Evolutionary conservation across 78 protist species (phyloP), one percentile per base, ranked within the genome.

Genomic region (Dictyostelium citrinum): DNA sequence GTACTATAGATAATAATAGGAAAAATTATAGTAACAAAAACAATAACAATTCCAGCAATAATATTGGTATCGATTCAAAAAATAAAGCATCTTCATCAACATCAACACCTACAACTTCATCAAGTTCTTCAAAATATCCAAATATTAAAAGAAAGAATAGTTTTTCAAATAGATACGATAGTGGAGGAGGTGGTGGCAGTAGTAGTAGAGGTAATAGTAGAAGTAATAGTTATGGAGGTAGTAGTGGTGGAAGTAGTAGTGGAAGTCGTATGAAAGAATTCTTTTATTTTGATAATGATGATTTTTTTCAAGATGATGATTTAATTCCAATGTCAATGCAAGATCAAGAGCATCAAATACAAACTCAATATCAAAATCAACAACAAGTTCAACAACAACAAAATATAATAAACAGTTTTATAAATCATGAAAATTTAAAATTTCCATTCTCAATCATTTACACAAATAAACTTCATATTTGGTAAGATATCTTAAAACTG

Each of bases 391-490:
- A 24, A 61, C 78, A 71, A 35, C 41, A 72, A 37, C 49, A 14
- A 20, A 37, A 72, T 68, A 68, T 68, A 16, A 29, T 24, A 10
- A 68, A 68, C 29, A 27, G 16, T 29, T 29, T 64, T 24, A 64
- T 64, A 29, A 64, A 64, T 64, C 72, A 64, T 27, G 72, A 64
- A 27, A 29, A 29, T 10, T 27, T n/a, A 27, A 80, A 58, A 35
- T 58, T 80, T 35, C 72, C 72, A 39, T 80, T 80, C 35, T 64
- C 72, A 4, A 24, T 64, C 10, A n/a, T 64, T 27, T 80, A 35
- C 22, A n/a, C 84, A 49, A 80, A 80, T 35, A 29, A 27, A 24
- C 17, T 80, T 27, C 84, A 80, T 55, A 55, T 39, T 9, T 80
- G 84, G 84, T 80, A 80, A 55, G 68, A 9, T 11, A 49, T n/a